Percentiles rank a stretch among this genome's conserved stretches.
Conservation (phyloP, 1,284 basidiomycete species). For the Coniferiporia weirii region DNA sequence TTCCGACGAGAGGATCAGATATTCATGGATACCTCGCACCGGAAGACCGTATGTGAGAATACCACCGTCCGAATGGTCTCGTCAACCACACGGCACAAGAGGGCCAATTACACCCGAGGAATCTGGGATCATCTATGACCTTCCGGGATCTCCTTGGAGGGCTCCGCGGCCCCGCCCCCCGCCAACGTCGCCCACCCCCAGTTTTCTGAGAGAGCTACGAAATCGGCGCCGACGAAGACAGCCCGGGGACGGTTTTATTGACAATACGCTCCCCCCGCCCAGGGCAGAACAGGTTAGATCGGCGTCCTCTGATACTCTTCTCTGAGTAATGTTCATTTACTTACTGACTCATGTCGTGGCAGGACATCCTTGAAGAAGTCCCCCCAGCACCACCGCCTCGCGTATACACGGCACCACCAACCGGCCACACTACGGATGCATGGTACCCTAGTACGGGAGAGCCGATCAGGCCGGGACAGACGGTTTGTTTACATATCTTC, state of each 20-base stretch:
- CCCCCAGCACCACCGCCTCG: conserved; percentile 6
- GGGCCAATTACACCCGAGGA: neutral
- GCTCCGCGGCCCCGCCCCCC: neutral
- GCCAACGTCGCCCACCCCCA: too few species aligned
- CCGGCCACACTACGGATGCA: neutral
- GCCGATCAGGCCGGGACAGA: neutral
- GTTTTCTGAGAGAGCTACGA: neutral
- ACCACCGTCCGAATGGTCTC: neutral
- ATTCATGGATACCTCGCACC: neutral
- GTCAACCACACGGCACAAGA: neutral
- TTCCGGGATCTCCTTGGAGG: neutral
- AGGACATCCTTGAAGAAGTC: neutral
- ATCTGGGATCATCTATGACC: neutral
- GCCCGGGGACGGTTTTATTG: conserved; percentile 10
- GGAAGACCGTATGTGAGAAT: neutral
- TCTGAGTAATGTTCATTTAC: too few species aligned
- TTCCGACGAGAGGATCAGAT: neutral
- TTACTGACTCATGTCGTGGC: too few species aligned
- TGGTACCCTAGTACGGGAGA: neutral
- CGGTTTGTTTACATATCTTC: neutral
- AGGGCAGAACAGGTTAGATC: neutral
- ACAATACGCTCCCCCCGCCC: neutral
- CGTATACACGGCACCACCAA: conserved; percentile 11
- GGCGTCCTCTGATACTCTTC: too few species aligned
- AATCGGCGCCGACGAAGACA: neutral